Percentiles rank a stretch among this genome's conserved stretches.
These are phyloP conservation scores for Fusarium tupiense DNA, from an alignment of 2,329 filamentous ascomycete species.

Conservation along the genomic window DNA sequence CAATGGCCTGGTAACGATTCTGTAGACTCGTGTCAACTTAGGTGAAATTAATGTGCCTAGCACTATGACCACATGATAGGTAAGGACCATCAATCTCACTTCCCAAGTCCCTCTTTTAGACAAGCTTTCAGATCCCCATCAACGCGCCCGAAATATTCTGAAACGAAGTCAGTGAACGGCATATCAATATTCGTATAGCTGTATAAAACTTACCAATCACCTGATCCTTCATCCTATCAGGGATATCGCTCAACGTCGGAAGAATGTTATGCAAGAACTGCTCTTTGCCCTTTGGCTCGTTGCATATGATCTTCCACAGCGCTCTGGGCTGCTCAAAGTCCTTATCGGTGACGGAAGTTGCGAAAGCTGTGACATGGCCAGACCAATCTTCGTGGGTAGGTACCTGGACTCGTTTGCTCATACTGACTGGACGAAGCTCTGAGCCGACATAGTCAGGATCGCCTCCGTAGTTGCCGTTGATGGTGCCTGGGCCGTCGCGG, in stretches of 20 bases:
- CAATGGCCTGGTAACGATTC: background rate
- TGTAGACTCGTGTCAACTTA: background rate
- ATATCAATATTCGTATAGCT: no score
- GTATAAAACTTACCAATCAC: conserved; percentile 5
- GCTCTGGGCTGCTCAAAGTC: conserved; percentile 38
- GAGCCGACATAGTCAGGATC: conserved; percentile 43
- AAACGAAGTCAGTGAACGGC: no score
- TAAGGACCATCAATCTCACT: background rate
- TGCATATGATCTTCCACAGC: conserved; percentile 39
- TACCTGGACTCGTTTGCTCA: conserved; percentile 30
- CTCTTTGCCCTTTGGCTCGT: conserved; percentile 21
- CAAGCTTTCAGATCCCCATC: background rate
- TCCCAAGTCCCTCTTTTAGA: background rate
- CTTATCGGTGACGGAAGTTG: conserved; percentile 16
- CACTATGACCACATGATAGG: background rate
- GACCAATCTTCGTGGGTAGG: conserved; percentile 36
- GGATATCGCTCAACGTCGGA: conserved; percentile 27
- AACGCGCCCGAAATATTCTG: conserved; percentile 6
- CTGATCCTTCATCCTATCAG: conserved; percentile 14
- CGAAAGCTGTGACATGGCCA: conserved; percentile 32
- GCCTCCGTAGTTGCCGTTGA: conserved; percentile 42
- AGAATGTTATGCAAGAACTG: conserved; percentile 38
- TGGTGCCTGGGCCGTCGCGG: conserved; percentile 38
- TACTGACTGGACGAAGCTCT: conserved; percentile 54
- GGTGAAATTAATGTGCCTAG: background rate